A percentile compares a stretch with the other conserved stretches of the same genome.
Evolutionary conservation across 805 yeast species (phyloP).

Genomic region (Kluyveromyces aestuarii): DNA sequence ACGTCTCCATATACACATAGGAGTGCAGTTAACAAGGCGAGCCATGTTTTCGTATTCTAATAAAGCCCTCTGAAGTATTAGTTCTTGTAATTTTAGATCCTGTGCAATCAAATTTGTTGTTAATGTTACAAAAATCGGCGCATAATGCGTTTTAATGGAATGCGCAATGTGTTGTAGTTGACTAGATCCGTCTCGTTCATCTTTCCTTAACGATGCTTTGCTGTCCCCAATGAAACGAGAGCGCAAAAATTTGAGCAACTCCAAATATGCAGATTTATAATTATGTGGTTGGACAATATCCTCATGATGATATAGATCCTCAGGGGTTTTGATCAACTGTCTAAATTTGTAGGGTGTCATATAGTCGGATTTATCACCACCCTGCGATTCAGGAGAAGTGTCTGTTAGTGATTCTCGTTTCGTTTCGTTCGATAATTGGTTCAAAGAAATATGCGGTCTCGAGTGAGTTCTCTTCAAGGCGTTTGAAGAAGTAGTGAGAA

Average conservation of each 20-base stretch:
- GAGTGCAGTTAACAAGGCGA: conserved; percentile 50
- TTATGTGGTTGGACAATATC: conserved; percentile 16
- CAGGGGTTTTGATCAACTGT: conserved; percentile 14
- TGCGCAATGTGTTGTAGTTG: conserved; percentile 30
- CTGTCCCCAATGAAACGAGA: conserved; percentile 8
- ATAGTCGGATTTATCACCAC: neutral
- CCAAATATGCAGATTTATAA: conserved; percentile 15
- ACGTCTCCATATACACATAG: conserved; percentile 78
- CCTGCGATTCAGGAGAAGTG: conserved; percentile 6
- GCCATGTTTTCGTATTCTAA: conserved; percentile 46
- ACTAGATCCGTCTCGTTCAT: conserved; percentile 4
- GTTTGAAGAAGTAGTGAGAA: neutral
- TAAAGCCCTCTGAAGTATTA: conserved; percentile 47
- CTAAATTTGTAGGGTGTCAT: conserved; percentile 15
- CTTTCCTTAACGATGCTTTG: neutral
- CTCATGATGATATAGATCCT: conserved; percentile 15
- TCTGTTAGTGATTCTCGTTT: neutral
- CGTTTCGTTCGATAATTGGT: conserved; percentile 1
- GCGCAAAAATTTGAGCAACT: conserved; percentile 10
- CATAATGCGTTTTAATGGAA: conserved; percentile 40
- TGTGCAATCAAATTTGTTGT: conserved; percentile 64
- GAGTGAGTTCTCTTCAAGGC: conserved; percentile 6
- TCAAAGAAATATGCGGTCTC: conserved; percentile 18
- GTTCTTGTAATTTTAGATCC: conserved; percentile 55
- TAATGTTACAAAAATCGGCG: conserved; percentile 72